Conservation (phyloP, 345 rosid genomes). For the Mallotus nudiflorus region DNA sequence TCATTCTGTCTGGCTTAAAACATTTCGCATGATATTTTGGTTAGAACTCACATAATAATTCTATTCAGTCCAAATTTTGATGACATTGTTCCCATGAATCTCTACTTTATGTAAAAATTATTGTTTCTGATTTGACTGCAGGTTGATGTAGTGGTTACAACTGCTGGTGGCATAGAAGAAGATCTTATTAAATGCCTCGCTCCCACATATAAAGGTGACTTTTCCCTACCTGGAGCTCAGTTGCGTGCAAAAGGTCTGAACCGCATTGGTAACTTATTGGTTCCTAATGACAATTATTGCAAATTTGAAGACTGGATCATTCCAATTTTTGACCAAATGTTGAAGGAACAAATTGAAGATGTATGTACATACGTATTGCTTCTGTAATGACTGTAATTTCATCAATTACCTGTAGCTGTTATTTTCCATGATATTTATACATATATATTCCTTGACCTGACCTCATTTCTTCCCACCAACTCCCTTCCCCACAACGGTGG, state of each 20-base stretch:
- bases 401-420: neutral
- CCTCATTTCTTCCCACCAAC: neutral
- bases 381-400: neutral
- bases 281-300: conserved; percentile 95
- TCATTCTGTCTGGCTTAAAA: neutral
- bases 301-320: conserved; percentile 97
- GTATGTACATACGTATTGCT: conserved; percentile 73
- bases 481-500: neutral
- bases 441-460: neutral
- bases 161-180: conserved; percentile 97
- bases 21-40: neutral
- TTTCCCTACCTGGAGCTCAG: conserved; percentile 72
- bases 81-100: neutral
- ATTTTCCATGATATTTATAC: neutral
- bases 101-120: conserved; percentile 4
- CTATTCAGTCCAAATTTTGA: neutral
- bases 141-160: conserved; percentile 96
- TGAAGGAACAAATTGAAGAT: conserved; percentile 89
- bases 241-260: conserved; percentile 84
- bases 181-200: conserved; percentile 97
- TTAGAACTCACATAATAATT: neutral
- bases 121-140: conserved; percentile 30
- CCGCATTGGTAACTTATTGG: conserved; percentile 87
- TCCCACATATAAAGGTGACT: conserved; percentile 86
- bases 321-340: conserved; percentile 86